Conservation (phyloP, 306 rosid genomes). For the Sophora flavescens region DNA sequence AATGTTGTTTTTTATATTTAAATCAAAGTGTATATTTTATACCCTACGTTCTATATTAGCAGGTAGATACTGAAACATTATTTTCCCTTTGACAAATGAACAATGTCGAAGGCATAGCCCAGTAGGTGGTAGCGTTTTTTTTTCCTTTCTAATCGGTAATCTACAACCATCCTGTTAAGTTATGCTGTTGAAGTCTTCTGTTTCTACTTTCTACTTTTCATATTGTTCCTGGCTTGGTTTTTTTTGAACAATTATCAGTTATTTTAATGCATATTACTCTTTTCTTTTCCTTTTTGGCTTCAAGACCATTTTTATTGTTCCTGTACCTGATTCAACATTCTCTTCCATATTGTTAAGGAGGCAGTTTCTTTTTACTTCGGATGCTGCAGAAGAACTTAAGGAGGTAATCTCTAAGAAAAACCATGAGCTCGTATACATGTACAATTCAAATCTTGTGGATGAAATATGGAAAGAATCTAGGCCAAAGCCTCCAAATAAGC, state of each 20-base stretch:
- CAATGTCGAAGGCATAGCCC: not conserved
- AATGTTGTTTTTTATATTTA: not conserved
- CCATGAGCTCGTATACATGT: constrained; percentile 81
- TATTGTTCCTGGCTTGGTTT: not conserved
- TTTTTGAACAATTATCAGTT: not conserved
- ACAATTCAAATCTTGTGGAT: constrained; percentile 84
- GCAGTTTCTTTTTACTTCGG: constrained; percentile 97
- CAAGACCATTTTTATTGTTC: constrained; percentile 38
- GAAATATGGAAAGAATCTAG: constrained; percentile 86
- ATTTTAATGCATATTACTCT: not conserved
- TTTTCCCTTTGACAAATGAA: not conserved
- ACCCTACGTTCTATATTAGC: not conserved
- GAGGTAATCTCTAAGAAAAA: constrained; percentile 72
- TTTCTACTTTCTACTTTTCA: not conserved
- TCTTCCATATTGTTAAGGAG: constrained; percentile 81
- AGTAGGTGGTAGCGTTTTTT: not conserved
- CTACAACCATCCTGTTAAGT: constrained; percentile 14
- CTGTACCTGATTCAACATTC: constrained; percentile 60
- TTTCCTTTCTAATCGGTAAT: not conserved
- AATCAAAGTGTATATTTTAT: not conserved
- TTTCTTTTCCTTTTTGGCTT: not conserved
- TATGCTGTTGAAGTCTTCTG: not conserved
- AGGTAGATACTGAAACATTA: not conserved
- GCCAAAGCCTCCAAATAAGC: constrained; percentile 71
- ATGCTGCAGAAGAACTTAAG: constrained; percentile 90